These are phyloP conservation scores for Sextonia rubra DNA, from an alignment of 164 flowering plant species.

Conservation along the genomic window DNA sequence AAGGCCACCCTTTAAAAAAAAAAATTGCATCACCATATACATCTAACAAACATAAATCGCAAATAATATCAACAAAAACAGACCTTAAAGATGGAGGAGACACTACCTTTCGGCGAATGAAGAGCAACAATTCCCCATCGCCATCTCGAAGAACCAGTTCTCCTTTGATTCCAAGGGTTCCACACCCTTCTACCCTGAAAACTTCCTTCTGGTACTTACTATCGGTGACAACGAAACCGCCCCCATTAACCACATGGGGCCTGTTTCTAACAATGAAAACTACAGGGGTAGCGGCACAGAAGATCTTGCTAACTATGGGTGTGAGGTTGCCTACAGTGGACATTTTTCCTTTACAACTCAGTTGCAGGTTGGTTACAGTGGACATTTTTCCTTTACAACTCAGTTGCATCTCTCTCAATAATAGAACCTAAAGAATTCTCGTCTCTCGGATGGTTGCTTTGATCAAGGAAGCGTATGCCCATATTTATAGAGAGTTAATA, in stretches of 20 bases:
- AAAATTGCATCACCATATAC: neutral
- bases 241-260: slow-evolving; percentile 74
- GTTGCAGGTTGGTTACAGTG: neutral
- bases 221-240: slow-evolving; percentile 82
- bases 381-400: slow-evolving; percentile 9
- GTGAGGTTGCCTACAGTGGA: slow-evolving; percentile 2
- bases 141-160: slow-evolving; percentile 53
- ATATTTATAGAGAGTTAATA: neutral
- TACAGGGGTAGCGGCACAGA: slow-evolving; percentile 43
- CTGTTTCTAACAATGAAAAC: slow-evolving; percentile 61
- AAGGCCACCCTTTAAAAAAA: slow-evolving; percentile 49
- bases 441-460: neutral
- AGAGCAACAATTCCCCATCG: slow-evolving; percentile 48
- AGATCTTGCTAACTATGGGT: slow-evolving; percentile 64
- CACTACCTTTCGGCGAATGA: slow-evolving; percentile 58
- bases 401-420: neutral
- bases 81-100: neutral
- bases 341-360: slow-evolving; percentile 6
- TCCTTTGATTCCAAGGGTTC: slow-evolving; percentile 54
- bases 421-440: neutral
- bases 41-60: neutral
- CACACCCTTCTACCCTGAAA: slow-evolving; percentile 84
- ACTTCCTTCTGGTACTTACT: slow-evolving; percentile 43
- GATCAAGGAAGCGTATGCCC: neutral
- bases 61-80: neutral